Base-by-base conservation (phyloP, 345 rosid genomes). In the Combretum micranthum region DNA sequence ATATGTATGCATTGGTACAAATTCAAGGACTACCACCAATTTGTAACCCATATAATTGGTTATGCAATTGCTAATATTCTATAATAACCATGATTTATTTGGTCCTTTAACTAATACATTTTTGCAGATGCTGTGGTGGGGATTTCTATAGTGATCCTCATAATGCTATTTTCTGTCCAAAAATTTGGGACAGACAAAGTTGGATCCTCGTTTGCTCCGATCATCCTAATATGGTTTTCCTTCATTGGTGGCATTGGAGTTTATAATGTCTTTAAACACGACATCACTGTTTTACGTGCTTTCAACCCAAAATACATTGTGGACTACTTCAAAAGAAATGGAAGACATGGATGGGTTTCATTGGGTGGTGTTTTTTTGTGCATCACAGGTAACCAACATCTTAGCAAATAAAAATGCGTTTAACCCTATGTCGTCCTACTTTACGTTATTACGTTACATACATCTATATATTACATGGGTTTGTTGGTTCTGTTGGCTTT, bases 181-280 rank as follows among this genome's bases (percentile, higher is more conserved):
- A 64, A 84, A 44, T 65, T 81, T 20, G 97, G 97, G 4, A 87
- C 93, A 0, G 93, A 90, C 52, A 85, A 77, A 71, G 93, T 87
- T 0, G 95, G 97, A 12, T 67, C 56, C 56, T 44, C 78, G 1
- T 90, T 90, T 26, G 93, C 90, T 1, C 93, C 95, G 3, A 68
- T 90, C n/a, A 61, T 87, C 44, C 47, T 67, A 44, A 0, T 78
- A 4, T 90, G 95, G 97, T 90, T 80, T 66, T 2, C 61, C 11
- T 76, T 81, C 14, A 71, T 87, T 1, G 52, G 55, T 0, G n/a
- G n/a, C n/a, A n/a, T n/a, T n/a, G n/a, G n/a, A n/a, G 85, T 84
- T 1, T 80, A 68, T 75, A 87, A 87, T 66, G 55, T 90, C 21
- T 72, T 80, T 73, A 83, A 68, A 48, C 56, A 87, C 50, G 90